A percentile compares a stretch with the other conserved stretches of the same genome.
Evolutionary conservation across 345 rosid species (phyloP).

Genomic region (Noccaea bulbosa): DNA sequence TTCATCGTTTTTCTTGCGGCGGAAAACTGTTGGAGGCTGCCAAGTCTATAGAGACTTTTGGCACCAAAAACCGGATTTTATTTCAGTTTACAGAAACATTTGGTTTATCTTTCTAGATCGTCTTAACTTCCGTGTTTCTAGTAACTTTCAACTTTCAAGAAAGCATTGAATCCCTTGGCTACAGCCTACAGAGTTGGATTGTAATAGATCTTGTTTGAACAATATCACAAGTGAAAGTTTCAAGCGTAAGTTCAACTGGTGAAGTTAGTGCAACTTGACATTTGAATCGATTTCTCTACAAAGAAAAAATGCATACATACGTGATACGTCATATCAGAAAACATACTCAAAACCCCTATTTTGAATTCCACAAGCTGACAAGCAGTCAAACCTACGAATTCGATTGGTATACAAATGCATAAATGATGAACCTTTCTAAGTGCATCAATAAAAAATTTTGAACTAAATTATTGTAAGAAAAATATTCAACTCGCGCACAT

Average conservation of each 20-base stretch:
- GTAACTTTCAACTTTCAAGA: slow-evolving; percentile 2
- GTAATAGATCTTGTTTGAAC: not conserved
- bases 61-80: not conserved
- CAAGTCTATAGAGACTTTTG: not conserved
- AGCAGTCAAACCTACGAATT: not conserved
- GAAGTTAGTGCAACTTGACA: not conserved
- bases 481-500: not conserved
- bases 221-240: not conserved
- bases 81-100: slow-evolving; percentile 4
- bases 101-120: not conserved
- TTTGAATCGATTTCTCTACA: not conserved
- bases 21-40: not conserved
- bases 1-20: slow-evolving; percentile 9
- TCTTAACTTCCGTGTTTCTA: not conserved
- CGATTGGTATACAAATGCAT: not conserved
- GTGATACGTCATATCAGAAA: not conserved
- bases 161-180: slow-evolving; percentile 8
- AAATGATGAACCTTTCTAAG: not conserved
- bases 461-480: not conserved
- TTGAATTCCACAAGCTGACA: too few relatives aligned
- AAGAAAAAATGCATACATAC: not conserved
- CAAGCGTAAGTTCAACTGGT: not conserved
- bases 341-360: not conserved
- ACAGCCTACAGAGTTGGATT: not conserved
- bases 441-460: not conserved